Evolutionary conservation across 1,139 yeast genomes (phyloP), one percentile per base, ranked within the genome.

Genomic region (Saccharomyces pastorianus): DNA sequence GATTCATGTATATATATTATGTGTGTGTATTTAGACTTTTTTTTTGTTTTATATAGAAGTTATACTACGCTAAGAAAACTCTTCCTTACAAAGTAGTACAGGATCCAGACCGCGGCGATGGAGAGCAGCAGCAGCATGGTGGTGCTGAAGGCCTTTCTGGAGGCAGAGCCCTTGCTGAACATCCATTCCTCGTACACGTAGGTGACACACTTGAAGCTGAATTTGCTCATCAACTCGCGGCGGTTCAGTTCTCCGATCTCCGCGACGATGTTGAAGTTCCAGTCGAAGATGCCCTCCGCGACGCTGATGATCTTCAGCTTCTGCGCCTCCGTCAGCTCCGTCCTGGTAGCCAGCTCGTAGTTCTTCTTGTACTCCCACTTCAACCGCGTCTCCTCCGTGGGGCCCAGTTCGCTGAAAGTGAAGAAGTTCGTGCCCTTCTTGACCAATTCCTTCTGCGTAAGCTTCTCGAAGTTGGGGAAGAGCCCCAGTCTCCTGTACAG

Each of bases 311-410:
- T 78, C 56, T 84, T 87, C 58, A 73, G 71, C 71, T 88, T 88
- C 69, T 88, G 87, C 46, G 74, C 74, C 69, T 87, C 95, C 8
- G 85, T 77, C 58, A 88, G 74, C 9, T 73, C 75, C 61, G 81
- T 79, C 66, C 95, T 79, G 7, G 96, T 88, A 52, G 81, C 81
- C 56, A 87, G 73, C 71, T 88, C 96, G 70, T 83, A 88, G 60
- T 85, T 87, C 63, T 86, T 77, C 74, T 87, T 88, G 72, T 84
- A 88, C 38, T 75, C 70, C 50, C 82, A 70, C 64, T 95, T 78
- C 59, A 88, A 77, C 53, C 77, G 74, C 61, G 82, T 79, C 66
- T 84, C 88, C 63, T 85, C 89, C 42, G 82, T 83, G 29, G 81
- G 86, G 58, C 84, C 87, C 64, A 86, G 86, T 51, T 77, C 78